phyloP scores from a whole-genome alignment of 2,329 filamentous ascomycete species.

The Penicillium crustosum region DNA sequence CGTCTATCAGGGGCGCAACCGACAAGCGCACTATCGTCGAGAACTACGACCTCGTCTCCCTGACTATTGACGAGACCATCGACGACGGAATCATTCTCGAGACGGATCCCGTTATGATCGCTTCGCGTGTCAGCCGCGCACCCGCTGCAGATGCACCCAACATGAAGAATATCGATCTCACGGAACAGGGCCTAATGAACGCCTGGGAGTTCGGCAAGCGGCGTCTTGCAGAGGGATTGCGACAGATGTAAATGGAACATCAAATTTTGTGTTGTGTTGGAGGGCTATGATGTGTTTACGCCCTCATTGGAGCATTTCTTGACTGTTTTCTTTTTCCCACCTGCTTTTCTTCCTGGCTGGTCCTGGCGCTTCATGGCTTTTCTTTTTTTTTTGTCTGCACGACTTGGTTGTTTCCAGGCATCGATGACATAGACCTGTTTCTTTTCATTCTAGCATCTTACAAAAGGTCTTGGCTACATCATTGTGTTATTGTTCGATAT shows the following conservation, averaged over 20 bases:
- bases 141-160: constrained; percentile 84
- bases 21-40: constrained; percentile 98
- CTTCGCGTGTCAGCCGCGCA: constrained; percentile 87
- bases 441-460: constrained; percentile 21
- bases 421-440: constrained; percentile 28
- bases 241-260: constrained; percentile 50
- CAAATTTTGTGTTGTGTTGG: constrained; percentile 22
- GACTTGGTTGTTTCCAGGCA: constrained; percentile 17
- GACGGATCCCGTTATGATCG: constrained; percentile 91
- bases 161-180: constrained; percentile 90
- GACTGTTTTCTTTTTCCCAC: constrained; percentile 17
- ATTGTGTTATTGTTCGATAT: constrained; percentile 6
- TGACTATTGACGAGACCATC: constrained; percentile 92
- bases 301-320: constrained; percentile 21
- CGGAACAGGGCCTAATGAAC: constrained; percentile 93
- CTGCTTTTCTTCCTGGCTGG: constrained; percentile 35
- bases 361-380: constrained; percentile 36
- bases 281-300: constrained; percentile 21
- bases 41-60: constrained; percentile 94
- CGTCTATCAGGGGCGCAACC: constrained; percentile 71
- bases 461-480: constrained; percentile 18
- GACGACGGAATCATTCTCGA: constrained; percentile 97
- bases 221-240: constrained; percentile 85
- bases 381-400: constrained; percentile 25
- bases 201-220: constrained; percentile 90